phyloP scores from a whole-genome alignment of 257 asterid genomes.

The Nicotiana sylvestris region DNA sequence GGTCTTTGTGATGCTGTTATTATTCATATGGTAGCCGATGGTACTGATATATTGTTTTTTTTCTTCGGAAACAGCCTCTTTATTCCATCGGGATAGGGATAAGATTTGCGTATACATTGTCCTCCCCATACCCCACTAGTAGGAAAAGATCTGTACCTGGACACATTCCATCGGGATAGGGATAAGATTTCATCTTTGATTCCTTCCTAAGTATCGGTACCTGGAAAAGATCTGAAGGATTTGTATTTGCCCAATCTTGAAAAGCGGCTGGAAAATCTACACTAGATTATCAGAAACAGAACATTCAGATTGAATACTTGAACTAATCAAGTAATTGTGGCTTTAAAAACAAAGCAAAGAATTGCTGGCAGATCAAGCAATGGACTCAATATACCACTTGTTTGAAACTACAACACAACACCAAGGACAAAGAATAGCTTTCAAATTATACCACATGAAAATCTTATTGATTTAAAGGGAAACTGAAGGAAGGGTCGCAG shows the following conservation, averaged over 20 bases:
- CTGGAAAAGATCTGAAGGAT: constrained; percentile 81
- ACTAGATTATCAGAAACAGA: constrained; percentile 43
- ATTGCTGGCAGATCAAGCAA: constrained; percentile 7
- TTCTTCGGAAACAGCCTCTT: too few species aligned
- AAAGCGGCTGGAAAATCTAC: constrained; percentile 79
- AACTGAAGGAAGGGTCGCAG: constrained; percentile 14
- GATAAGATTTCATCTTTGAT: constrained; percentile 20
- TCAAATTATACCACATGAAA: background rate
- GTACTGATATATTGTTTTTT: too few species aligned
- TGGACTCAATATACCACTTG: background rate
- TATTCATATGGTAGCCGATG: too few species aligned
- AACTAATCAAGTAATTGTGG: background rate
- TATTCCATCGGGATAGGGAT: too few species aligned
- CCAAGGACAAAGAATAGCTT: background rate
- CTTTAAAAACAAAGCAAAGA: constrained; percentile 7
- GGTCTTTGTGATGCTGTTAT: too few species aligned
- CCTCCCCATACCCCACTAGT: too few species aligned
- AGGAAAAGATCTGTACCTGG: too few species aligned
- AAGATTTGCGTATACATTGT: too few species aligned
- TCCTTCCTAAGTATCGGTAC: constrained; percentile 72
- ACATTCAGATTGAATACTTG: constrained; percentile 14
- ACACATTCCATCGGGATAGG: too few species aligned
- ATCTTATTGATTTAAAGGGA: background rate
- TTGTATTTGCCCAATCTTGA: constrained; percentile 81
- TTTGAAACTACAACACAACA: background rate